Evolutionary conservation across 345 rosid genomes (phyloP).

Genomic region (Rhodomyrtus tomentosa): DNA sequence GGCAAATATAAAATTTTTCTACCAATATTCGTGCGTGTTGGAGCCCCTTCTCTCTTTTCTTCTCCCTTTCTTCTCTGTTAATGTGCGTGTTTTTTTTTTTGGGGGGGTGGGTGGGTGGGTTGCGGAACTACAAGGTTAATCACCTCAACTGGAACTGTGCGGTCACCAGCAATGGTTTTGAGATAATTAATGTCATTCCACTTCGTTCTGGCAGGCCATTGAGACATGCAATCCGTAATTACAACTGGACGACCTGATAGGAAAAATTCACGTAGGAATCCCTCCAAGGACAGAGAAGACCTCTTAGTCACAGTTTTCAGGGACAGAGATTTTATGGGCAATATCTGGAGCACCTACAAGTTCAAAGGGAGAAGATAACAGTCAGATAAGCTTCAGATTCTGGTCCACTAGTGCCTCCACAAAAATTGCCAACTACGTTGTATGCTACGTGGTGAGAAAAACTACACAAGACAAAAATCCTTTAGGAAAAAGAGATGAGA

Average conservation of each 20-base stretch:
- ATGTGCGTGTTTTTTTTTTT: no score
- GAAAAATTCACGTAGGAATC: slow-evolving; percentile 61
- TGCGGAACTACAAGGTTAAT: slow-evolving; percentile 10
- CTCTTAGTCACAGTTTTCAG: slow-evolving; percentile 57
- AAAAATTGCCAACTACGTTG: background rate
- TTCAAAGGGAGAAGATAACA: background rate
- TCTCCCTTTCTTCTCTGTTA: background rate
- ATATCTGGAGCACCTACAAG: slow-evolving; percentile 40
- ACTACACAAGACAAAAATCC: background rate
- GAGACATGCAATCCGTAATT: slow-evolving; percentile 77
- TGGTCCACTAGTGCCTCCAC: background rate
- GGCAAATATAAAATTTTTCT: background rate
- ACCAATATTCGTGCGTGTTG: background rate
- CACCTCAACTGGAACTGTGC: slow-evolving; percentile 98
- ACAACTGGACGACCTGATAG: slow-evolving; percentile 66
- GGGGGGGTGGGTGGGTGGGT: no score
- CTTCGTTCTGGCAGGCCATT: slow-evolving; percentile 87
- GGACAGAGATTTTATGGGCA: slow-evolving; percentile 60
- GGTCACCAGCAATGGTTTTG: slow-evolving; percentile 62
- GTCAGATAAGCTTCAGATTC: background rate
- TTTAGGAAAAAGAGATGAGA: background rate
- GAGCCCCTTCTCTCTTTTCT: background rate
- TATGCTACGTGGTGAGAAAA: background rate
- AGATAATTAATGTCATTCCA: slow-evolving; percentile 88
- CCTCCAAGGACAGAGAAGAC: slow-evolving; percentile 70